Percentiles rank a stretch among this genome's conserved stretches.
These are phyloP conservation scores for Lachnellula cervina DNA, from an alignment of 2,329 filamentous ascomycete species.

Conservation along the genomic window DNA sequence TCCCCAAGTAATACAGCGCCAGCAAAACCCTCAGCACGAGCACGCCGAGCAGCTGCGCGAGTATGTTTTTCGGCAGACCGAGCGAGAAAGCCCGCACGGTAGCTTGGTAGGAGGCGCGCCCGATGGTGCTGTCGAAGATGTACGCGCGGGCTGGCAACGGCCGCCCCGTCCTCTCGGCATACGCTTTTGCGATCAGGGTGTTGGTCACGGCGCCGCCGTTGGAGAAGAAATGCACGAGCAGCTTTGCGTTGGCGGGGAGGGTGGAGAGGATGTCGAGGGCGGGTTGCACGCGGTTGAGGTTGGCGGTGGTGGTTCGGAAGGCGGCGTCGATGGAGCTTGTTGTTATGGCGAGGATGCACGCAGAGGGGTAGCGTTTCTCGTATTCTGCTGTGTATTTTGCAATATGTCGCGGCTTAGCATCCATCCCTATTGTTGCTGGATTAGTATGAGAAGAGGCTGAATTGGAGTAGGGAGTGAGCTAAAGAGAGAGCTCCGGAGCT, in stretches of 20 bases:
- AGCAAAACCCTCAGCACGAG: slow-evolving; percentile 11
- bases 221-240: slow-evolving; percentile 44
- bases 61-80: slow-evolving; percentile 22
- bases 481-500: too few relatives aligned
- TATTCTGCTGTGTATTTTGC: slow-evolving; percentile 45
- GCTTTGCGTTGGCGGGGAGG: slow-evolving; percentile 17
- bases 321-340: slow-evolving; percentile 42
- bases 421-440: slow-evolving; percentile 34
- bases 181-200: slow-evolving; percentile 35
- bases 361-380: slow-evolving; percentile 36
- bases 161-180: slow-evolving; percentile 30
- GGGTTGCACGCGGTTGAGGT: slow-evolving; percentile 38
- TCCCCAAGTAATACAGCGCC: not conserved
- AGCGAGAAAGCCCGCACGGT: slow-evolving; percentile 21
- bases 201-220: slow-evolving; percentile 43
- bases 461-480: too few relatives aligned
- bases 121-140: slow-evolving; percentile 43
- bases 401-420: slow-evolving; percentile 38
- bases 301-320: slow-evolving; percentile 30
- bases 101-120: slow-evolving; percentile 22
- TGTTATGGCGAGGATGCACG: slow-evolving; percentile 46
- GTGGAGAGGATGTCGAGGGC: slow-evolving; percentile 33
- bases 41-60: slow-evolving; percentile 11
- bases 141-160: slow-evolving; percentile 36
- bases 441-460: too few relatives aligned